Evolutionary conservation across 2,329 filamentous ascomycete species (phyloP), one percentile per base, ranked within the genome.

Genomic region (Exophiala sp.): DNA sequence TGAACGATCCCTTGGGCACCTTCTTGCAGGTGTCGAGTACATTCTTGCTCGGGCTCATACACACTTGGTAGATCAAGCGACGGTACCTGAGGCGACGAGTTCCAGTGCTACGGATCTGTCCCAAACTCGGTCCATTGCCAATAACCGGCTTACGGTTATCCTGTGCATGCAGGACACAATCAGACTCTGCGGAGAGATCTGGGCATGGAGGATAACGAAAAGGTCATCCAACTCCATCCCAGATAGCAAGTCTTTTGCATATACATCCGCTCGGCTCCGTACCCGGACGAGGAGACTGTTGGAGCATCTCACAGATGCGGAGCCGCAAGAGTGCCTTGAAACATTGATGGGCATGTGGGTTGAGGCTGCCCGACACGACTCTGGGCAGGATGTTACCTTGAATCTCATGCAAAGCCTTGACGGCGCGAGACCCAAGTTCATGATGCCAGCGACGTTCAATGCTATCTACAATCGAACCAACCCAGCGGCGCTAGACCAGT

Each of bases 151-250:
- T 18, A 97, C 93, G 0, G 91, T 98, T 16, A 76, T 96, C 37
- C 75, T 98, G n/a, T 94, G 90, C 9, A 95, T 98, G 65, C 91
- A 97, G 66, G 94, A 98, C 65, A 88, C 90, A 1, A 88, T 97
- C 51, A 82, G 88, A 19, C 86, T 95, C 43, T 95, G 90, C 67
- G 94, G 95, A 65, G 81, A 77, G 10, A 95, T 98, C 45, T 98
- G 94, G 93, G 86, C 87, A 0, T 98, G 93, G 91, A 88, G 79
- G 11, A 78, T 86, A 4, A 80, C 84, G 63, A 78, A 78, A 41
- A 62, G 62, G 14, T 53, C 62, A 24, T 58, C 71, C 18, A 80
- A 85, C 47, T 86, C 95, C 63, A 64, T 72, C 1, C 76, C 78
- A 23, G 91, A 85, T 13, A 76, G 76, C 3, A 87, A 89, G 7